phyloP scores from a whole-genome alignment of 805 yeast species.

The Cyberlindnera lachancei region DNA sequence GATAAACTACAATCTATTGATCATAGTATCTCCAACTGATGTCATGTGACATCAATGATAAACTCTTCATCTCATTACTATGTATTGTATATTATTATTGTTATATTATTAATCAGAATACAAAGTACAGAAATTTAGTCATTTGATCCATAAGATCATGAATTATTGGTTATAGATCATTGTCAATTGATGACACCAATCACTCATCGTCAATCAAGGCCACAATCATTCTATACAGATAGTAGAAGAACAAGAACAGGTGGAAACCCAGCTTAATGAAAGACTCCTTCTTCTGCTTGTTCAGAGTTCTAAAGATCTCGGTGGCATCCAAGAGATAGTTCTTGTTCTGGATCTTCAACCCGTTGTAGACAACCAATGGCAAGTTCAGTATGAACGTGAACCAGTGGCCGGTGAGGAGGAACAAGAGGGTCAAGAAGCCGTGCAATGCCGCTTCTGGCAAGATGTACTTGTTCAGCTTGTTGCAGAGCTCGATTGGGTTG shows the following conservation, averaged over 20 bases:
- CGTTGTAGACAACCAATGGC: constrained; percentile 81
- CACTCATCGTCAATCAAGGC: constrained; percentile 53
- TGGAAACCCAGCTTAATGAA: constrained; percentile 89
- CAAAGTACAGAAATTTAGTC: no score
- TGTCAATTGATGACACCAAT: not conserved
- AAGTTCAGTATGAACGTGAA: constrained; percentile 73
- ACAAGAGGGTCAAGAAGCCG: constrained; percentile 57
- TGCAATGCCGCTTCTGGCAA: constrained; percentile 87
- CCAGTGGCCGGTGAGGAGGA: constrained; percentile 89
- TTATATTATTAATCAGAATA: no score
- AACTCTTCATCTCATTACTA: no score
- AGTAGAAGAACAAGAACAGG: constrained; percentile 87
- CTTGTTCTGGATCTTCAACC: constrained; percentile 69
- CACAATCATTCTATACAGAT: constrained; percentile 92
- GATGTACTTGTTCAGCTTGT: constrained; percentile 81
- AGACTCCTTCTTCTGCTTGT: constrained; percentile 88
- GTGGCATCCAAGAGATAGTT: constrained; percentile 92
- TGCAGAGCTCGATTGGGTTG: constrained; percentile 94
- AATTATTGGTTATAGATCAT: no score
- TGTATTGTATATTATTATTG: no score
- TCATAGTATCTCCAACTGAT: no score
- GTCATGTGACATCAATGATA: no score
- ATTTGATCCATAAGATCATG: no score
- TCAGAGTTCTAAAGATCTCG: constrained; percentile 89
- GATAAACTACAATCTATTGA: constrained; percentile 4